Evolutionary conservation across 2,329 filamentous ascomycete genomes (phyloP).

Genomic region (Aspergillus sp.): DNA sequence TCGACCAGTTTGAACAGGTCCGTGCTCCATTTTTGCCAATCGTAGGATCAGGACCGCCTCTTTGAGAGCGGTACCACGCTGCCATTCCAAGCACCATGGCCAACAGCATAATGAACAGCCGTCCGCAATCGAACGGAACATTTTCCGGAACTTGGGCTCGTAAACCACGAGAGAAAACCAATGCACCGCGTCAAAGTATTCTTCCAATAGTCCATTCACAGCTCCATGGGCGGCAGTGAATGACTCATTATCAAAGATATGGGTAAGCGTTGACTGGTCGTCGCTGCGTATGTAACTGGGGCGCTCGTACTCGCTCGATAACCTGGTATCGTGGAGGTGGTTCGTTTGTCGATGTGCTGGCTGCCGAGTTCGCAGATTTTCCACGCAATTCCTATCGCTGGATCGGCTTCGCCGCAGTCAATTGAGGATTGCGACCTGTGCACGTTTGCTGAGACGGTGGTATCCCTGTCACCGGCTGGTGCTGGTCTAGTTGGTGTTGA

Average conservation of each 20-base stretch:
- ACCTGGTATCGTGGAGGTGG: conserved; percentile 30
- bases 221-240: conserved; percentile 20
- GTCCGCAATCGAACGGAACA: conserved; percentile 25
- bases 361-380: conserved; percentile 23
- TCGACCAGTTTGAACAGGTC: conserved; percentile 20
- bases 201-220: conserved; percentile 28
- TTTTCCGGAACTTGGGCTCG: conserved; percentile 33
- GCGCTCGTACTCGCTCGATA: conserved; percentile 13
- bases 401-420: conserved; percentile 25
- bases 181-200: conserved; percentile 37
- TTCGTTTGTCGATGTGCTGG: conserved; percentile 20
- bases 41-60: conserved; percentile 6
- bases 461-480: neutral
- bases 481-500: neutral
- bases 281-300: conserved; percentile 1
- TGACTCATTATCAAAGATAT: conserved; percentile 21
- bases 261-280: conserved; percentile 13
- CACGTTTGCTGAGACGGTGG: neutral
- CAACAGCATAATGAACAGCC: conserved; percentile 32
- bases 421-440: conserved; percentile 3
- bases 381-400: conserved; percentile 28
- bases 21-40: conserved; percentile 11
- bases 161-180: conserved; percentile 41
- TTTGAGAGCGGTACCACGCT: conserved; percentile 31
- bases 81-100: conserved; percentile 32